These are phyloP conservation scores for Colletotrichum endophyticum DNA, from an alignment of 2,329 filamentous ascomycete genomes.

Conservation along the genomic window DNA sequence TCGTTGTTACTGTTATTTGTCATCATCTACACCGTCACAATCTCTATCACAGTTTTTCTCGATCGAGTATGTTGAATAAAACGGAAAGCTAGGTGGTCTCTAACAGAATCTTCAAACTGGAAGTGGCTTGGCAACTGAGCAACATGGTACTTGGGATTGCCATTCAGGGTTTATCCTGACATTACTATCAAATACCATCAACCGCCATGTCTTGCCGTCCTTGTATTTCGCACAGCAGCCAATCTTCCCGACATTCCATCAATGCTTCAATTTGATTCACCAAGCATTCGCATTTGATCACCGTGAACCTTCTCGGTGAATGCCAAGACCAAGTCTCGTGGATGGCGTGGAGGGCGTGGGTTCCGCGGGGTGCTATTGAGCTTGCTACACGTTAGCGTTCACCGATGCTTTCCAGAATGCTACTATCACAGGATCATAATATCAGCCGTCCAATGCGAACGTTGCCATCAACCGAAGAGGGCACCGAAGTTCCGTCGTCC, in stretches of 20 bases:
- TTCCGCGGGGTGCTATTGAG: background rate
- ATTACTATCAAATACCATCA: background rate
- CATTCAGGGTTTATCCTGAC: background rate
- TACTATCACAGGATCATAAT: background rate
- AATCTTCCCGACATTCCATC: background rate
- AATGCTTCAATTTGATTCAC: background rate
- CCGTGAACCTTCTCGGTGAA: background rate
- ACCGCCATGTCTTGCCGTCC: background rate
- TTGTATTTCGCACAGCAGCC: background rate
- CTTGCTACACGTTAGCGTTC: background rate
- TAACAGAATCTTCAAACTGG: too few species aligned
- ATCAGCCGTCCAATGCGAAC: background rate
- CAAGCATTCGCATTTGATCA: background rate
- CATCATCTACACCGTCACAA: too few species aligned
- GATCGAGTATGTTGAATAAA: too few species aligned
- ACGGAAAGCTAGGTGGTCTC: too few species aligned
- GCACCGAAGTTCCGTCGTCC: background rate
- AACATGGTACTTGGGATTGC: background rate
- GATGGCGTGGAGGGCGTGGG: background rate
- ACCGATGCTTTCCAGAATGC: background rate
- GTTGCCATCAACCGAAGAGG: background rate
- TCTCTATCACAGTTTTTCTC: too few species aligned
- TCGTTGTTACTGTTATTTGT: too few species aligned
- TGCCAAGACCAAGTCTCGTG: background rate
- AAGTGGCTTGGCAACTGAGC: background rate